Percentiles rank a stretch among this genome's conserved stretches.
phyloP scores from a whole-genome alignment of 495 filamentous ascomycete genomes.

The Podospora tetraspora region DNA sequence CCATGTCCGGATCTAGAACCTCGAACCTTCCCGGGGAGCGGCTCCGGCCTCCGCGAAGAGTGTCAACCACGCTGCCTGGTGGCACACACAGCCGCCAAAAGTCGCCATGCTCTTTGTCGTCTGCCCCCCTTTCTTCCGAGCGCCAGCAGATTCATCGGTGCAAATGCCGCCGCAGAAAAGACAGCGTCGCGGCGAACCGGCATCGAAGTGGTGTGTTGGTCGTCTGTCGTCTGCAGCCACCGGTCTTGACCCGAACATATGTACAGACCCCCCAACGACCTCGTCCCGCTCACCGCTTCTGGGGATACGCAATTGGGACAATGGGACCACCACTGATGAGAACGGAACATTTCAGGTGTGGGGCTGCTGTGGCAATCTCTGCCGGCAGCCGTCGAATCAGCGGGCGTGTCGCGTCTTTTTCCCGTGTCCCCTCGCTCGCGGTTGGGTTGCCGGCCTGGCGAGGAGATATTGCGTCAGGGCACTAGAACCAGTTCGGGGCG shows the following conservation, averaged over 20 bases:
- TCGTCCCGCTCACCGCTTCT: slow-evolving; percentile 14
- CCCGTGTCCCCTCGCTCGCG: slow-evolving; percentile 6
- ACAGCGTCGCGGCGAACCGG: neutral
- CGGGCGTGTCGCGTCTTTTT: slow-evolving; percentile 4
- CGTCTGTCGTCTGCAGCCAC: slow-evolving; percentile 8
- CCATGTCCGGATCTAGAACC: neutral
- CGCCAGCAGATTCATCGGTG: neutral
- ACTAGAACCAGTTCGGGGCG: slow-evolving; percentile 8
- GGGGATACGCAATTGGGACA: neutral
- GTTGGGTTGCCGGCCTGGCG: slow-evolving; percentile 5
- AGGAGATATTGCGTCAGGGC: slow-evolving; percentile 20
- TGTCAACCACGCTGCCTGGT: neutral
- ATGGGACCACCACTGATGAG: slow-evolving; percentile 10
- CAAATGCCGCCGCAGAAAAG: neutral
- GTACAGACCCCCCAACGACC: neutral
- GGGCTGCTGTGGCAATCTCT: slow-evolving; percentile 22
- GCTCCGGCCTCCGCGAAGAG: slow-evolving; percentile 1
- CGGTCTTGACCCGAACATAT: slow-evolving; percentile 12
- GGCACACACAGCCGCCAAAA: neutral
- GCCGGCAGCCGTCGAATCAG: slow-evolving; percentile 22
- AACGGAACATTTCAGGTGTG: slow-evolving; percentile 17
- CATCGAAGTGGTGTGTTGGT: slow-evolving; percentile 7
- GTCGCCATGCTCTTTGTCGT: neutral
- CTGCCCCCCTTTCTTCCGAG: neutral
- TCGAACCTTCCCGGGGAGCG: neutral